Conservation (phyloP, 2,329 filamentous ascomycete genomes). For the Aspergillus aculeatinus region DNA sequence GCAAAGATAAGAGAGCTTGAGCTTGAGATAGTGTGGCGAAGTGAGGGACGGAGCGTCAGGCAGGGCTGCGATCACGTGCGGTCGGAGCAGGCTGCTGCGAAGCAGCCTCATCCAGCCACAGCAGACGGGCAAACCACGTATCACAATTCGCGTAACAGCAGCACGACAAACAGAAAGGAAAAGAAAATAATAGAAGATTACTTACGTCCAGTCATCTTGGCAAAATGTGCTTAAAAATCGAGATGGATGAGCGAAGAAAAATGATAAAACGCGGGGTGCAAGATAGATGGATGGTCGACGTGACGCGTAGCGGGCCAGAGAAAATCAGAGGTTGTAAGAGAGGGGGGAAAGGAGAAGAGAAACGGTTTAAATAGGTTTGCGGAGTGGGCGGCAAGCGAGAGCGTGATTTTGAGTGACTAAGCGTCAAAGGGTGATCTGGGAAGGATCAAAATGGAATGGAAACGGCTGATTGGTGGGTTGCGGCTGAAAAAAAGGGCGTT, state of each 20-base stretch:
- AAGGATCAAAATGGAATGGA: constrained; percentile 24
- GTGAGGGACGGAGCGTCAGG: constrained; percentile 8
- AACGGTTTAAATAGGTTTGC: constrained; percentile 33
- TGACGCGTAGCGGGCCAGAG: constrained; percentile 21
- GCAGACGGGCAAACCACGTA: background rate
- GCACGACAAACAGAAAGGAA: background rate
- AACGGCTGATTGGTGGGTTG: constrained; percentile 36
- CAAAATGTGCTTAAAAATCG: constrained; percentile 13
- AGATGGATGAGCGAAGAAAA: constrained; percentile 23
- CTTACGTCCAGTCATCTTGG: constrained; percentile 46
- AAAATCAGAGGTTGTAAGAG: constrained; percentile 12
- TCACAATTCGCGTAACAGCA: background rate
- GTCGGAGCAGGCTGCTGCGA: constrained; percentile 21
- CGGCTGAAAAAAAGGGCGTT: constrained; percentile 36
- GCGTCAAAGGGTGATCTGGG: constrained; percentile 22
- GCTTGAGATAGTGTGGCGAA: constrained; percentile 5
- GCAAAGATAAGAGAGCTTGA: background rate
- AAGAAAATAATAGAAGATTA: constrained; percentile 16
- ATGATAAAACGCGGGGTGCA: background rate
- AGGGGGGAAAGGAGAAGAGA: constrained; percentile 17
- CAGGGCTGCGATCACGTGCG: constrained; percentile 24
- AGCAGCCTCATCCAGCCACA: constrained; percentile 6
- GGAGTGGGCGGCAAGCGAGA: constrained; percentile 21
- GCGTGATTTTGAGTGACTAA: constrained; percentile 30
- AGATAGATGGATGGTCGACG: constrained; percentile 8